phyloP scores from a whole-genome alignment of 148 eudicot species.

The Heliamphora exappendiculata region DNA sequence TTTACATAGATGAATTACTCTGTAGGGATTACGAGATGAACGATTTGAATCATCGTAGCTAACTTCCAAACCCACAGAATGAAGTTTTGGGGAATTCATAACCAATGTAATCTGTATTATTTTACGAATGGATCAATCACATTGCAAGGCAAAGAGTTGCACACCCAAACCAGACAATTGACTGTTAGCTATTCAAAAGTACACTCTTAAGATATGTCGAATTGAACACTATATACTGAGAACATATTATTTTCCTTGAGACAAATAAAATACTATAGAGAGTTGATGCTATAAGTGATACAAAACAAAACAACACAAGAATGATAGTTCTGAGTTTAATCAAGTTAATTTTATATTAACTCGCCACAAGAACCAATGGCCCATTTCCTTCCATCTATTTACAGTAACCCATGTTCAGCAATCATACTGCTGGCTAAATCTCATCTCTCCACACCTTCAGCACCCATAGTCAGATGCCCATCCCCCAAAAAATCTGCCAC shows the following conservation, averaged over 20 bases:
- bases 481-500: constrained; percentile 11
- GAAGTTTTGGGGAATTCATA: too few relatives aligned
- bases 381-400: constrained; percentile 2
- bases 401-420: background rate
- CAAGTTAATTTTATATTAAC: background rate
- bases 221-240: background rate
- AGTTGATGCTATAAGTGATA: background rate
- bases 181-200: background rate
- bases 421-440: too few relatives aligned
- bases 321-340: background rate
- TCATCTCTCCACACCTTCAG: background rate
- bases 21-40: too few relatives aligned
- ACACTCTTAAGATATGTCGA: background rate
- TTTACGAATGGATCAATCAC: background rate
- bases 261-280: background rate
- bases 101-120: too few relatives aligned
- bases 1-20: too few relatives aligned
- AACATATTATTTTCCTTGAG: background rate
- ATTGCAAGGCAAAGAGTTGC: background rate
- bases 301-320: background rate
- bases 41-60: too few relatives aligned
- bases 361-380: too few relatives aligned
- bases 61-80: too few relatives aligned
- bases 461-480: background rate
- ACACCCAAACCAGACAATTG: background rate